Base-by-base conservation (phyloP, 768 basidiomycete species). In the Pleurotus sapidus region DNA sequence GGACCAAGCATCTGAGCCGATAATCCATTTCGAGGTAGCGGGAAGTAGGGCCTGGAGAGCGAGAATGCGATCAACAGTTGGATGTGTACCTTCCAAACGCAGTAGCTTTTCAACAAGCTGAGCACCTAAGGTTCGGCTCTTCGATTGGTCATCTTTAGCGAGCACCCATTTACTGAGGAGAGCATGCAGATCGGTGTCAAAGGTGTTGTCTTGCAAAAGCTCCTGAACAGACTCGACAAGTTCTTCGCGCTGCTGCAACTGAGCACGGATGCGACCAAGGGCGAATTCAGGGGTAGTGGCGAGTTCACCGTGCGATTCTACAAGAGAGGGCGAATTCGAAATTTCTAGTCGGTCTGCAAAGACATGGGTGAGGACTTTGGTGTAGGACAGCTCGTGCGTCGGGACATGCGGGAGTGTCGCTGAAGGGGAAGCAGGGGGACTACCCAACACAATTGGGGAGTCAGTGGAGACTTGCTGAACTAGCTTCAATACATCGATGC, bases 1-100 rank as follows among this genome's bases (percentile, higher is more conserved):
- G 0, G 95, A 90, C 97, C 97, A 98, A 0, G 93, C 91, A 68
- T 99, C 97, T 17, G 95, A 98, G 17, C 96, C 95, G 63, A 99
- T 89, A 71, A 99, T 98, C 97, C 97, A 99, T 58, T 91, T 81
- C 5, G 92, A 94, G 38, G 77, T 77, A 6, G 85, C 75, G 42
- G 83, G 74, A 63, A 97, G 84, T 62, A 87, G 82, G 17, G 82
- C 72, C 40, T 79, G 79, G 9, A 89, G 74, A 14, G 79, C 65
- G 38, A 93, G 78, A 46, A 92, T 79, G 25, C 78, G 78, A 40
- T 83, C 72, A 4, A 81, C 83, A 7, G 79, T 71, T 4, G 79
- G 69, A 58, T 79, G 75, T 6, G 69, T 59, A 15, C 74, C 62
- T 1, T 76, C 58, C 2, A 69, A 57, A 15, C 74, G 73, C 62